phyloP scores from a whole-genome alignment of 495 filamentous ascomycete species.

The Beverwykella pulmonaria region DNA sequence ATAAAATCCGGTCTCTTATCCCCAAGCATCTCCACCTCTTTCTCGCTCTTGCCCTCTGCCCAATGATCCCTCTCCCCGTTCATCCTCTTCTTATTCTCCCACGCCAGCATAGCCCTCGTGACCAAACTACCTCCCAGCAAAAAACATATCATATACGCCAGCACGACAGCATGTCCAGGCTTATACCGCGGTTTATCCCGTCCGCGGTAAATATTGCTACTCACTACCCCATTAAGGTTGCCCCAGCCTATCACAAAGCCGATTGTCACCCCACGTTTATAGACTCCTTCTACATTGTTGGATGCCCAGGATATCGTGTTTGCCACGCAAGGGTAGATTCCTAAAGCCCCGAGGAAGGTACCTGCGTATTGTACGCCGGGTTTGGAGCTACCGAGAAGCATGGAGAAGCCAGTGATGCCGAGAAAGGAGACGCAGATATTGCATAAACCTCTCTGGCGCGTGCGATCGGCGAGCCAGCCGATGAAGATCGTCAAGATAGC shows the following conservation, averaged over 20 bases:
- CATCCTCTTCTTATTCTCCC: slow-evolving; percentile 64
- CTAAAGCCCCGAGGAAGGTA: slow-evolving; percentile 81
- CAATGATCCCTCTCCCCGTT: slow-evolving; percentile 70
- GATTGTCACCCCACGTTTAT: slow-evolving; percentile 85
- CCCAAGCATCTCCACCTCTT: slow-evolving; percentile 65
- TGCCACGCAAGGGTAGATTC: slow-evolving; percentile 90
- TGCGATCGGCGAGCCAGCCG: slow-evolving; percentile 80
- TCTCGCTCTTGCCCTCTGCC: slow-evolving; percentile 60
- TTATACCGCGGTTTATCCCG: slow-evolving; percentile 58
- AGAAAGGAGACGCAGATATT: slow-evolving; percentile 74
- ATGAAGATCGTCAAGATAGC: slow-evolving; percentile 74
- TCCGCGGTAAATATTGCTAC: slow-evolving; percentile 69
- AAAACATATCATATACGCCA: slow-evolving; percentile 64
- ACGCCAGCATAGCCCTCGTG: slow-evolving; percentile 65
- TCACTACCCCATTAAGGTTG: slow-evolving; percentile 86
- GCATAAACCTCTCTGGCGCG: slow-evolving; percentile 74
- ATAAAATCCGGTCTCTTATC: slow-evolving; percentile 78
- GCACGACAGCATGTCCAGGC: slow-evolving; percentile 61
- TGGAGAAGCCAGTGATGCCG: slow-evolving; percentile 75
- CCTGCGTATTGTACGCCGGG: slow-evolving; percentile 77
- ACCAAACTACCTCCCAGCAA: slow-evolving; percentile 63
- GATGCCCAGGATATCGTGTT: slow-evolving; percentile 88
- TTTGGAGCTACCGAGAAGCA: slow-evolving; percentile 66
- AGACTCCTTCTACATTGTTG: slow-evolving; percentile 91
- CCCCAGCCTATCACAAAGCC: slow-evolving; percentile 80